Base-by-base conservation (phyloP, 352 stramenopile species). In the Pythium grandisporangium region DNA sequence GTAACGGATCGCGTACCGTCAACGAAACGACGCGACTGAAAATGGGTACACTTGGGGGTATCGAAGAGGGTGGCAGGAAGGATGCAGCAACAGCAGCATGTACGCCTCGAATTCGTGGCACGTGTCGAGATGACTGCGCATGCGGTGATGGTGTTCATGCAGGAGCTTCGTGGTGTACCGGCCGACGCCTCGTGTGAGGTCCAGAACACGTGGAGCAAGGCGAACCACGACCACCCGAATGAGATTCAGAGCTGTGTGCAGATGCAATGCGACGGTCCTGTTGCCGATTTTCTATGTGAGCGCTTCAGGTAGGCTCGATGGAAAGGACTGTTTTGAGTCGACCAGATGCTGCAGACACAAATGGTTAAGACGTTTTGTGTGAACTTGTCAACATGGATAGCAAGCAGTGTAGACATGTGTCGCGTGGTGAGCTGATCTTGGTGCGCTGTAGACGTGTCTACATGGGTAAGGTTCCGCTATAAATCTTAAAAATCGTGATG, bases 221-320 rank as follows among this genome's bases (percentile, higher is more conserved):
- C 6, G 25, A 14, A 13, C 22, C 11, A 21, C 5, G 20, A 21
- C 22, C 12, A 8, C 22, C 6, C 21, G 6, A 12, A 5, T 5
- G 8, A 21, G 5, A 32, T 48, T n/a, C 48, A 32, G 11, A 53
- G 41, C 10, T 33, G 35, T 8, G 61, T 70, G 1, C 55, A 70
- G 7, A 42, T 84, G 32, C 61, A 29, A 26, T 85, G 71, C 32
- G 71, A 80, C 11, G 42, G 56, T 5, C 32, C 11, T 1, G 65
- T 88, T n/a, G 61, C 65, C 2, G 58, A 56, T 5, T 84, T 84
- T 51, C 49, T 88, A 2, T 84, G 66, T 48, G 49, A 74, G 14
- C 73, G 71, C 19, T 88, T 88, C 37, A 29, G 51, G 68, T 77
- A 53, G 13, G 44, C n/a, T 27, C 14, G 14, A 32, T 6, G 2